Evolutionary conservation across 306 rosid species (phyloP), one percentile per base, ranked within the genome.

Genomic region (Pyrus bretschneideri): DNA sequence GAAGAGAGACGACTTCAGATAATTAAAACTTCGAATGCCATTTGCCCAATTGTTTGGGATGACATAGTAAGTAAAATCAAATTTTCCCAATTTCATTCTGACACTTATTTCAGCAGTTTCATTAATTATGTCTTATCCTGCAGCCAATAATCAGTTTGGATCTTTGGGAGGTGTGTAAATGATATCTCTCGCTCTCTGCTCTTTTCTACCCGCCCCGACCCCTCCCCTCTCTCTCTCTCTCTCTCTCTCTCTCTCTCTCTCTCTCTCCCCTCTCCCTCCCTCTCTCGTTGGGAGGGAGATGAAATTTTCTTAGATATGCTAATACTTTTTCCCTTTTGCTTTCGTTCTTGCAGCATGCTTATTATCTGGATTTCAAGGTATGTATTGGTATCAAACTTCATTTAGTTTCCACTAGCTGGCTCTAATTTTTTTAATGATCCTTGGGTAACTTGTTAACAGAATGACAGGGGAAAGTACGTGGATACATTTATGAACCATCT

Each of bases 121-220:
- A n/a, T n/a, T 83, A 25, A 77, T 80, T 11, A 44, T 79, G 65
- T 85, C 74, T 83, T 85, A 79, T 79, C 69, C 18, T 82, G 89
- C 93, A 95, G 99, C 99, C 99, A 23, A 86, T 95, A 5, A 79
- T 95, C 81, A 86, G 91, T 87, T 86, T 95, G 95, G 99, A 95
- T 69, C 65, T 90, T 83, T 95, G 97, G 99, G 99, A 95, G 98
- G 98, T n/a, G n/a, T n/a, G n/a, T 57, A 67, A 72, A 62, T 73
- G 23, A 40, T 18, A 75, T 67, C 75, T 83, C 73, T 75, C 79
- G 79, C 74, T 52, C 72, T 76, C 81, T 75, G 42, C 42, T 38
- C 42, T 38, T 38, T 38, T 38, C 42, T 38, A 38, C 42, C 42
- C 42, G 9, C 10, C 42, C 42, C 10, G 2, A n/a, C 42, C 9